Base-by-base conservation (phyloP, 805 yeast species). In the Suhomyces sp. region DNA sequence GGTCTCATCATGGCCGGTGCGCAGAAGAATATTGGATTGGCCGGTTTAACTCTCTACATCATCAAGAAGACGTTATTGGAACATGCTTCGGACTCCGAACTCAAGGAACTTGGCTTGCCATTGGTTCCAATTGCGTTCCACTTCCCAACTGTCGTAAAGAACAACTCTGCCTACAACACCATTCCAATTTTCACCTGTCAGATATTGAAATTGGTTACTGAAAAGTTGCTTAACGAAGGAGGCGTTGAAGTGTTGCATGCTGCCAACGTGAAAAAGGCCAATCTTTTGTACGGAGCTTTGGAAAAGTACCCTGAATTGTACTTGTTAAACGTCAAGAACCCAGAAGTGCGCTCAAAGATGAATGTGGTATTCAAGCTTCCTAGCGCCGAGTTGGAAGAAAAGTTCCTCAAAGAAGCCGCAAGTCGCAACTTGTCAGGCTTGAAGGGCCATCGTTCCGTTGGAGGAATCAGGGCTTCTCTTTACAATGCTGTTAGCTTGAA, bases 1-100 rank as follows among this genome's bases (percentile, higher is more conserved):
- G 98, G 97, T 49, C 75, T 91, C 26, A 86, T 94, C 56, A 85
- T 92, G 83, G 99, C 97, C 17, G 99, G 99, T 57, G 99, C 98
- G 26, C 99, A 94, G 74, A 94, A 94, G 73, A 94, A 94, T 70
- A 90, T 94, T 66, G 99, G 99, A 51, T 76, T 94, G 65, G 97
- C 99, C 8, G 99, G 99, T 38, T 82, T 94, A 58, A 87, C 97
- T 13, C 79, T 94, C 57, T 93, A 91, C 70, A 93, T 94, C 63
- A 86, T 92, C 71, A 90, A 89, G 72, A 93, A 91, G 69, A 66
- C 85, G 1, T 78, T 94, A 51, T 72, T 94, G 26, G 87, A 84
- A 26, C 83, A 83, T 58, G 84, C 90, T 3, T 60, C 83, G 2
- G 88, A 84, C 57, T 86, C 75, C 1, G 85, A 84, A 59, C 76